Evolutionary conservation across 805 yeast species (phyloP).

Genomic region (Yamadazyma takamatsuzukensis): DNA sequence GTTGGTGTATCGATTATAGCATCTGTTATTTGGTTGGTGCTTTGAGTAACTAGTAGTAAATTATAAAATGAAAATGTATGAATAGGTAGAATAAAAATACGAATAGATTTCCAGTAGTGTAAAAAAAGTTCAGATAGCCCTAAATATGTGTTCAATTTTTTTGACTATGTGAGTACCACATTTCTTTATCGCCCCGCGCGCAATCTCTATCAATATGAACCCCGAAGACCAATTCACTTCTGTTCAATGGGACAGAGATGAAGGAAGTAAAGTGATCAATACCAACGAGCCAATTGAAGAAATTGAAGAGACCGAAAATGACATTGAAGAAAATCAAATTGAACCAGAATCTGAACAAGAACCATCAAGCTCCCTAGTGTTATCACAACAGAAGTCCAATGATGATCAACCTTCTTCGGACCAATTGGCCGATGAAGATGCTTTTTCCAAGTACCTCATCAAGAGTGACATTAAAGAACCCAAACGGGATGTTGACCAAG

Average conservation of each 20-base stretch:
- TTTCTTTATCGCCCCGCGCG: slow-evolving; percentile 1
- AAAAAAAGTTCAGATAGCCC: no score
- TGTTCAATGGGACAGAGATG: slow-evolving; percentile 55
- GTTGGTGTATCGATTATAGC: slow-evolving; percentile 45
- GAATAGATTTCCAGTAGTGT: no score
- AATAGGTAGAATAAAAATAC: no score
- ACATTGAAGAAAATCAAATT: slow-evolving; percentile 5
- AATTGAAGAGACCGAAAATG: slow-evolving; percentile 2
- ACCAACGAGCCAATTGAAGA: slow-evolving; percentile 13
- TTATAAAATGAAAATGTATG: no score
- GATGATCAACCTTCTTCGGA: slow-evolving; percentile 2
- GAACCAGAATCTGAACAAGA: neutral
- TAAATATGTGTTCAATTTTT: no score
- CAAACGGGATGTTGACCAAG: slow-evolving; percentile 61
- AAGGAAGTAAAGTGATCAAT: slow-evolving; percentile 13
- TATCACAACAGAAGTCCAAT: neutral
- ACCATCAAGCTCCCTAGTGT: neutral
- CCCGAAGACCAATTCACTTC: slow-evolving; percentile 53
- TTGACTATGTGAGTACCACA: no score
- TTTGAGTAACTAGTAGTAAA: slow-evolving; percentile 2
- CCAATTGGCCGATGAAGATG: neutral
- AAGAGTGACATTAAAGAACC: slow-evolving; percentile 54
- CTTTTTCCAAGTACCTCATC: slow-evolving; percentile 15
- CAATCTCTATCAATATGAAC: slow-evolving; percentile 1
- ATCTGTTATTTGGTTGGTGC: slow-evolving; percentile 43